Percentiles rank a stretch among this genome's conserved stretches.
Conservation (phyloP, 805 yeast species). For the Candida oleophila region DNA sequence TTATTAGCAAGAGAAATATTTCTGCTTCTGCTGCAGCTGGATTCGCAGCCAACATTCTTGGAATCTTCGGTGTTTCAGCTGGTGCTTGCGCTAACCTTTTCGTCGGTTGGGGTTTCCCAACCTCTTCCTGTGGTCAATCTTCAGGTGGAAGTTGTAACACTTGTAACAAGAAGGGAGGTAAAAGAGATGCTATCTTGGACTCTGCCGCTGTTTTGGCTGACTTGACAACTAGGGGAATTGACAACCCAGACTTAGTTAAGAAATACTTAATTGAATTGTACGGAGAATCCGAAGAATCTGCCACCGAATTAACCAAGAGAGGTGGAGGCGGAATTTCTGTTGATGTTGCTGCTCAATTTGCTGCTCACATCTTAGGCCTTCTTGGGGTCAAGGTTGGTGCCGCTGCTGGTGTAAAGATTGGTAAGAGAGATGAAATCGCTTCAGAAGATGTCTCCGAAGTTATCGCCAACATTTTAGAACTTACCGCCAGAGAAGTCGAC, state of each 20-base stretch:
- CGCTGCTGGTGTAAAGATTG: background rate
- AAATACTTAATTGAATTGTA: constrained; percentile 1
- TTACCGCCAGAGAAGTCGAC: background rate
- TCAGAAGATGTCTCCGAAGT: constrained; percentile 9
- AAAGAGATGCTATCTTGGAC: background rate
- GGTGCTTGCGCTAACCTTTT: constrained; percentile 8
- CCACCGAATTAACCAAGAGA: constrained; percentile 9
- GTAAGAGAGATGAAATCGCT: constrained; percentile 10
- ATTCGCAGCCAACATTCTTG: constrained; percentile 9
- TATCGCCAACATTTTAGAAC: constrained; percentile 1
- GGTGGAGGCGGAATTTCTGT: constrained; percentile 3
- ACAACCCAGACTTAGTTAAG: background rate
- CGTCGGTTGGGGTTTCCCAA: constrained; percentile 2
- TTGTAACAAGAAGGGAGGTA: background rate
- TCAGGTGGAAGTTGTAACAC: background rate
- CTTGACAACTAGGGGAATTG: background rate
- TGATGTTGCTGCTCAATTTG: constrained; percentile 9
- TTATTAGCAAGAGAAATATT: constrained; percentile 10
- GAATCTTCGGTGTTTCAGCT: constrained; percentile 8
- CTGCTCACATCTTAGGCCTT: constrained; percentile 9
- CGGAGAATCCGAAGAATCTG: background rate
- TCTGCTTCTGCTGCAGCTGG: constrained; percentile 8
- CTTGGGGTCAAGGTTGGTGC: constrained; percentile 8
- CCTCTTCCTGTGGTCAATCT: background rate
- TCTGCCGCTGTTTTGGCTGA: background rate